phyloP scores from a whole-genome alignment of 208 protist species.

The Trypanosoma caninum region DNA sequence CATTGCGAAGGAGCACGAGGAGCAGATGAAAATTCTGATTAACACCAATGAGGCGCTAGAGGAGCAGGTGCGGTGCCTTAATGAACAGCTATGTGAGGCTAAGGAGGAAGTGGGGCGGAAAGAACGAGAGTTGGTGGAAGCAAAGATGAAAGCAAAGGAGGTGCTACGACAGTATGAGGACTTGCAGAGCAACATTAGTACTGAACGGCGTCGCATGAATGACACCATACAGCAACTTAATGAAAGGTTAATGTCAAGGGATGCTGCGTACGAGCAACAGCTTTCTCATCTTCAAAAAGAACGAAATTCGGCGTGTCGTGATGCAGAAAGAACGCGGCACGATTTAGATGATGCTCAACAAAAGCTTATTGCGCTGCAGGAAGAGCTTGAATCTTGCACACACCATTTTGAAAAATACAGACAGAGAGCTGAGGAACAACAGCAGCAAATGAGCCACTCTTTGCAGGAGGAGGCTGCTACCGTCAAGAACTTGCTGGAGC shows the following conservation, averaged over 20 bases:
- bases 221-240: conserved; percentile 8
- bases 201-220: conserved; percentile 3
- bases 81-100: background rate
- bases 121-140: conserved; percentile 1
- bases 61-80: conserved; percentile 35
- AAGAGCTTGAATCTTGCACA: conserved; percentile 5
- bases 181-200: background rate
- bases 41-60: conserved; percentile 40
- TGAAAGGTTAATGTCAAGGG: conserved; percentile 13
- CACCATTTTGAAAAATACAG: conserved; percentile 15
- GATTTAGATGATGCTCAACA: conserved; percentile 14
- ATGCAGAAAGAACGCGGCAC: background rate
- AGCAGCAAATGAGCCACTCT: conserved; percentile 34
- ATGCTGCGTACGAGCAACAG: conserved; percentile 41
- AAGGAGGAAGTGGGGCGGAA: conserved; percentile 1
- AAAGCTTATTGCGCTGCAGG: conserved; percentile 4
- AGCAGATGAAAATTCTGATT: conserved; percentile 45
- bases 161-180: conserved; percentile 7
- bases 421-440: conserved; percentile 27
- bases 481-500: conserved; percentile 33
- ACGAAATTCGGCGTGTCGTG: conserved; percentile 16
- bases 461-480: conserved; percentile 46
- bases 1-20: conserved; percentile 49
- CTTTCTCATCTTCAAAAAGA: conserved; percentile 41
- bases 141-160: conserved; percentile 1